Base-by-base conservation (phyloP, 176 grass and related monocot species). In the Cenchrus purpureus region DNA sequence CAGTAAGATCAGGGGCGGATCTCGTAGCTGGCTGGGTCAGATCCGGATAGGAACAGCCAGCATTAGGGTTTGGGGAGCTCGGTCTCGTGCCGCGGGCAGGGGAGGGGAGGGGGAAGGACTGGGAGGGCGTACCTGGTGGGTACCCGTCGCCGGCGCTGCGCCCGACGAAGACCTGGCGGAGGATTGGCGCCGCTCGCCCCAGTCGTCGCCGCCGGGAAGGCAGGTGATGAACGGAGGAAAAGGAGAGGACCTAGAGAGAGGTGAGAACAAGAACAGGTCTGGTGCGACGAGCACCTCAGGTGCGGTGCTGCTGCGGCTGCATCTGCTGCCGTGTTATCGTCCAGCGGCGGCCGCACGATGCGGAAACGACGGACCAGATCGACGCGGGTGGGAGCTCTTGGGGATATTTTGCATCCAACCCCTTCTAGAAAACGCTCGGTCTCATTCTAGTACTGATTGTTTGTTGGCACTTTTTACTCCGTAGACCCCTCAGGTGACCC, bases 51-150 rank as follows among this genome's bases (percentile, higher is more conserved):
- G 12, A 46, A 71, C 1, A 71, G 43, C 19, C 7, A 12, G 11
- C 11, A 15, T 48, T 71, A 71, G 43, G 68, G 68, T 71, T 71
- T 71, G 43, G 43, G 43, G 68, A 13, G 20, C 68, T 71, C 68
- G 10, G 43, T 7, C 22, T 13, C 20, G 43, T 43, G 20, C 68
- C 3, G 20, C 43, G 45, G 43, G 65, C 1, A 10, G 17, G 7
- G 65, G n/a, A n/a, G 34, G 31, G 31, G 34, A 37, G 11, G 32
- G 10, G 13, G 12, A 17, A 7, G 0, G 6, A 68, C 19, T 0
- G 2, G 34, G 10, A 19, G 8, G 9, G 68, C 44, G n/a, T 48
- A 48, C 68, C 68, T 71, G 3, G 43, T 25, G 68, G 43, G 11
- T 48, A 8, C 43, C 44, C 43, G 43, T n/a, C 43, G 19, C 43